Conservation (phyloP, 225 moss, liverwort and hornwort genomes). For the Marchantia paleacea region DNA sequence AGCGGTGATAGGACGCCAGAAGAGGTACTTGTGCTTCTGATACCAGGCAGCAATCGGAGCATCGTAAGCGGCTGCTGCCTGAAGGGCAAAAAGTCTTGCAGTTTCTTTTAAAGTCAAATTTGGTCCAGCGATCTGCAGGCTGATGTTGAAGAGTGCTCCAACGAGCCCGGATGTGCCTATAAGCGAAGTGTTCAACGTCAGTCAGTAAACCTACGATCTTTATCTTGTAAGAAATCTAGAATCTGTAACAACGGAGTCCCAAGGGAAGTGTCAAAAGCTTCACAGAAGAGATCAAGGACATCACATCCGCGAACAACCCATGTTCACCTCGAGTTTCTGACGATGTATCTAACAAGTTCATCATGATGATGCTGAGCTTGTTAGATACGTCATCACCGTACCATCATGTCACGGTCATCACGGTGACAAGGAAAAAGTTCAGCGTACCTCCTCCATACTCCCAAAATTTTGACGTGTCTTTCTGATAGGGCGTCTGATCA, state of each 20-base stretch:
- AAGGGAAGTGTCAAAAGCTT: too few species aligned
- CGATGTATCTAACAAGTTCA: too few species aligned
- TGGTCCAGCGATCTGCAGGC: neutral
- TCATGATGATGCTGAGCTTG: neutral
- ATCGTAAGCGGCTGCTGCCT: constrained; percentile 4
- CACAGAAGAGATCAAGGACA: too few species aligned
- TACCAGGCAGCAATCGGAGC: constrained; percentile 15
- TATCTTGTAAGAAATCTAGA: too few species aligned
- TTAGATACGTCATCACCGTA: neutral
- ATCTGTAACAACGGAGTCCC: too few species aligned
- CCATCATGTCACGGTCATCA: neutral
- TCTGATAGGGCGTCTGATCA: constrained; percentile 22
- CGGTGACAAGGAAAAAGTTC: neutral
- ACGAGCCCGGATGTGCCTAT: constrained; percentile 1
- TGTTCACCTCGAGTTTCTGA: too few species aligned
- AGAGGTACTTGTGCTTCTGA: constrained; percentile 29
- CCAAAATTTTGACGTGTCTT: constrained; percentile 52
- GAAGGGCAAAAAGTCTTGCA: constrained; percentile 2
- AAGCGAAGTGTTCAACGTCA: neutral
- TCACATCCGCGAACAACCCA: too few species aligned
- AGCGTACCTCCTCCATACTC: constrained; percentile 52
- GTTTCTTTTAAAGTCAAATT: neutral
- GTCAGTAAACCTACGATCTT: too few species aligned
- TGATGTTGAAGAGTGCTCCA: constrained; percentile 15
- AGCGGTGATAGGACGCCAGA: constrained; percentile 37